Percentiles rank a stretch among this genome's conserved stretches.
Evolutionary conservation across 306 rosid species (phyloP).

Genomic region (Pterocarpus macrocarpus): DNA sequence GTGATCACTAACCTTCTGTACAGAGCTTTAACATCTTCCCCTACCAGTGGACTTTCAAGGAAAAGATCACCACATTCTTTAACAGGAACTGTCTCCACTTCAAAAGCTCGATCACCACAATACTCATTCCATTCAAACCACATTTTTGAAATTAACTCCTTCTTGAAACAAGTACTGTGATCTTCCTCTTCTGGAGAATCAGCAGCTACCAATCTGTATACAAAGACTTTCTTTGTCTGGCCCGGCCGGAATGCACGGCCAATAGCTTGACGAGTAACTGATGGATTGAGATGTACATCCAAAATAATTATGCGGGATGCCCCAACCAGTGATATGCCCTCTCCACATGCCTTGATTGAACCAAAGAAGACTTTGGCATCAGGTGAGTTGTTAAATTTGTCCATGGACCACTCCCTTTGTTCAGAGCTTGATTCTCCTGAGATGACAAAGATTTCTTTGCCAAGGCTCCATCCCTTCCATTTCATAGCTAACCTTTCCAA

Average conservation of each 20-base stretch:
- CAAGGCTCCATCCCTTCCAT: conserved; percentile 75
- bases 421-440: conserved; percentile 84
- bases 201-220: conserved; percentile 80
- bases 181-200: conserved; percentile 90
- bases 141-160: conserved; percentile 84
- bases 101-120: conserved; percentile 69
- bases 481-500: conserved; percentile 75
- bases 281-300: conserved; percentile 92
- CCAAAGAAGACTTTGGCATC: conserved; percentile 90
- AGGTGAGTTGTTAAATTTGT: conserved; percentile 77
- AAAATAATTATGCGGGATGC: conserved; percentile 86
- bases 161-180: conserved; percentile 75
- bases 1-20: conserved; percentile 73
- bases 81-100: conserved; percentile 62
- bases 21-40: conserved; percentile 72
- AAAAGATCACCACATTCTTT: conserved; percentile 76
- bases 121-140: conserved; percentile 98
- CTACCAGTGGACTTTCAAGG: conserved; percentile 63
- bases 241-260: conserved; percentile 99
- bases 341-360: conserved; percentile 98
- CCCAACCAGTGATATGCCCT: conserved; percentile 95
- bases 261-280: conserved; percentile 94
- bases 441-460: conserved; percentile 83
- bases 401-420: conserved; percentile 82
- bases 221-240: conserved; percentile 76